Evolutionary conservation across 139 green algal species (phyloP).

Genomic region (Ulvella scutata): DNA sequence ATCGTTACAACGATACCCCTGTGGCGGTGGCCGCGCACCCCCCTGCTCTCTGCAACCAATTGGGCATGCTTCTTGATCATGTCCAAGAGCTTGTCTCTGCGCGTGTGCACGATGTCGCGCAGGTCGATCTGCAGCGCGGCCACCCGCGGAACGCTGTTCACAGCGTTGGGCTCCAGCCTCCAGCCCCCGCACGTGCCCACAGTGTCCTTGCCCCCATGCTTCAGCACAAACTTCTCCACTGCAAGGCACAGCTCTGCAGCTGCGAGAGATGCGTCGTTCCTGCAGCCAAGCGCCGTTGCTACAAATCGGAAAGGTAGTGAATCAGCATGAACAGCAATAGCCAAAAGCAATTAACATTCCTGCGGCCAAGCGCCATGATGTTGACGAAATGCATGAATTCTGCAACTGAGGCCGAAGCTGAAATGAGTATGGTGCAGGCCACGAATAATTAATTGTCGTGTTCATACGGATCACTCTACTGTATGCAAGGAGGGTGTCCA

Average conservation of each 20-base stretch:
- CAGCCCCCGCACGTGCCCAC: slow-evolving; percentile 69
- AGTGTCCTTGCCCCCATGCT: slow-evolving; percentile 48
- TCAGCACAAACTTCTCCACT: slow-evolving; percentile 35
- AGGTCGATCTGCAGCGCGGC: slow-evolving; percentile 61
- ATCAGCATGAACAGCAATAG: too few species aligned
- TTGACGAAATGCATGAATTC: too few species aligned
- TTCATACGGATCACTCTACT: too few species aligned
- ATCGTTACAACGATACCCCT: too few species aligned
- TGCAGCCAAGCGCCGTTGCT: too few species aligned
- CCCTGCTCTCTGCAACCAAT: slow-evolving; percentile 41
- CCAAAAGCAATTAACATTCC: too few species aligned
- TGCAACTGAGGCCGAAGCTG: too few species aligned
- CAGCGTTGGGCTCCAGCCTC: slow-evolving; percentile 59
- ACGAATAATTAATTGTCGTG: too few species aligned
- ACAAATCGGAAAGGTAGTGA: too few species aligned
- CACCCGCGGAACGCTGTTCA: slow-evolving; percentile 77
- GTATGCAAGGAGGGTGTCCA: too few species aligned
- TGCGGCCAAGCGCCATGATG: too few species aligned
- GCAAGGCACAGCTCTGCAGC: slow-evolving; percentile 65
- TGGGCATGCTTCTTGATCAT: slow-evolving; percentile 24
- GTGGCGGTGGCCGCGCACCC: slow-evolving; percentile 15
- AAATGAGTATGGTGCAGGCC: too few species aligned
- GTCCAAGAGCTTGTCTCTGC: slow-evolving; percentile 51
- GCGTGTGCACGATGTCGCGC: slow-evolving; percentile 60
- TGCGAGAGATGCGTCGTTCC: slow-evolving; percentile 78